Percentiles rank a stretch among this genome's conserved stretches.
phyloP scores from a whole-genome alignment of 148 eudicot species.

The Cornus kousa region DNA sequence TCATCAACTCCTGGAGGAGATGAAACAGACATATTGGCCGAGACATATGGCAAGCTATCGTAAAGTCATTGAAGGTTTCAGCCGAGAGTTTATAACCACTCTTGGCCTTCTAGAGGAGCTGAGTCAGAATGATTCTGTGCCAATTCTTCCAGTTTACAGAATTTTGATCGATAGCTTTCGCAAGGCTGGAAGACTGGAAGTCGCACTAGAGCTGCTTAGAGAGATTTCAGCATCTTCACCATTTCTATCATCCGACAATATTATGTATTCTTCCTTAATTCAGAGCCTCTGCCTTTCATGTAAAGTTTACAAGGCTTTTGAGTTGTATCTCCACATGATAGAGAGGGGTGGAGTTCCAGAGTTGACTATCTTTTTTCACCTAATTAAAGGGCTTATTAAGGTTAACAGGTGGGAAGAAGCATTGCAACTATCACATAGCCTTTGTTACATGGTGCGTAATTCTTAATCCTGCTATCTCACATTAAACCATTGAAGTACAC shows the following conservation, averaged over 20 bases:
- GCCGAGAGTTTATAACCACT: constrained; percentile 57
- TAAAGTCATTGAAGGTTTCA: constrained; percentile 88
- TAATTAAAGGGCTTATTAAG: constrained; percentile 65
- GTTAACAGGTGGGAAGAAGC: constrained; percentile 83
- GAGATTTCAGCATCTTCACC: constrained; percentile 51
- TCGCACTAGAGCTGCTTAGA: constrained; percentile 63
- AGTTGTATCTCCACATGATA: constrained; percentile 57
- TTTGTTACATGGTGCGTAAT: constrained; percentile 57
- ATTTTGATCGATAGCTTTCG: constrained; percentile 70
- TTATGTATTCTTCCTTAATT: constrained; percentile 59
- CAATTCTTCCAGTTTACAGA: constrained; percentile 64
- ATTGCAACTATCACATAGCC: constrained; percentile 60
- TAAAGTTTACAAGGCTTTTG: constrained; percentile 72
- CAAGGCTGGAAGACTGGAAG: constrained; percentile 75
- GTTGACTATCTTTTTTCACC: constrained; percentile 43
- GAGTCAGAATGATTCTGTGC: constrained; percentile 41
- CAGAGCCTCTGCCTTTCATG: constrained; percentile 61
- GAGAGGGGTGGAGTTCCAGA: constrained; percentile 64
- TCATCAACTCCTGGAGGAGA: constrained; percentile 70
- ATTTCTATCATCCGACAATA: constrained; percentile 27
- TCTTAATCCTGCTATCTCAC: neutral
- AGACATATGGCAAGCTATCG: constrained; percentile 57
- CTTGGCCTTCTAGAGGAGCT: constrained; percentile 64
- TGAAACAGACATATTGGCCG: constrained; percentile 98
- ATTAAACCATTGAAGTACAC: neutral